Percentiles rank a stretch among this genome's conserved stretches.
These are phyloP conservation scores for Agrocybe praecox DNA, from an alignment of 768 basidiomycete genomes.

Conservation along the genomic window DNA sequence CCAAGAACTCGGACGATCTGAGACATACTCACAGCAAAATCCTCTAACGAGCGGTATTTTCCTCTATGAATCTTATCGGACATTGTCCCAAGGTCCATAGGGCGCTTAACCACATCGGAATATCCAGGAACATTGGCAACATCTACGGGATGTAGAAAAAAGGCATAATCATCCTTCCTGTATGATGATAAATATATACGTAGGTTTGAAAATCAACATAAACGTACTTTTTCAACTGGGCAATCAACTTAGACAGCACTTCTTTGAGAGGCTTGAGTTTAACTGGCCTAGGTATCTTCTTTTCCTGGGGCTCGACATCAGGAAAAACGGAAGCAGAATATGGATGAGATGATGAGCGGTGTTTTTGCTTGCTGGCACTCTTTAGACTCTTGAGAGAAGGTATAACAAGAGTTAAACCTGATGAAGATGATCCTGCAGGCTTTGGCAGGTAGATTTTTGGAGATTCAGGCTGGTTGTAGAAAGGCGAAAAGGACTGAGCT, in stretches of 20 bases:
- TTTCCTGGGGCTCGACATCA: constrained; percentile 39
- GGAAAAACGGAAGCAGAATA: constrained; percentile 22
- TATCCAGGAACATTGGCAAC: constrained; percentile 61
- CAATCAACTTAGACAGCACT: constrained; percentile 66
- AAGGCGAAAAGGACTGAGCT: constrained; percentile 28
- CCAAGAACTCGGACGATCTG: neutral
- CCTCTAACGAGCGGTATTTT: constrained; percentile 78
- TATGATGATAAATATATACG: constrained; percentile 2
- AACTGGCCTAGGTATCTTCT: constrained; percentile 53
- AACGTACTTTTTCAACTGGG: constrained; percentile 74
- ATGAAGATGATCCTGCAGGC: constrained; percentile 26
- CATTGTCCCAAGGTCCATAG: constrained; percentile 95
- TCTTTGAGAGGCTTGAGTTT: constrained; percentile 83
- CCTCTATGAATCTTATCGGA: constrained; percentile 73
- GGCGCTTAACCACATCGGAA: constrained; percentile 69
- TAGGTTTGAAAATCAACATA: neutral
- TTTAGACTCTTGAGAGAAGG: constrained; percentile 68
- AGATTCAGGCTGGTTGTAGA: constrained; percentile 27
- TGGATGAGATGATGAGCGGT: constrained; percentile 23
- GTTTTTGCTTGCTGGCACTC: constrained; percentile 47
- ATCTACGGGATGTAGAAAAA: constrained; percentile 76
- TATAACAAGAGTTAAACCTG: constrained; percentile 66
- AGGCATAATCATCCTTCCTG: constrained; percentile 87
- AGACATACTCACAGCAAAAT: constrained; percentile 63
- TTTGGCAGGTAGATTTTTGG: constrained; percentile 28